Evolutionary conservation across 768 basidiomycete genomes (phyloP), one percentile per base, ranked within the genome.

Genomic region (Pisolithus marmoratus): DNA sequence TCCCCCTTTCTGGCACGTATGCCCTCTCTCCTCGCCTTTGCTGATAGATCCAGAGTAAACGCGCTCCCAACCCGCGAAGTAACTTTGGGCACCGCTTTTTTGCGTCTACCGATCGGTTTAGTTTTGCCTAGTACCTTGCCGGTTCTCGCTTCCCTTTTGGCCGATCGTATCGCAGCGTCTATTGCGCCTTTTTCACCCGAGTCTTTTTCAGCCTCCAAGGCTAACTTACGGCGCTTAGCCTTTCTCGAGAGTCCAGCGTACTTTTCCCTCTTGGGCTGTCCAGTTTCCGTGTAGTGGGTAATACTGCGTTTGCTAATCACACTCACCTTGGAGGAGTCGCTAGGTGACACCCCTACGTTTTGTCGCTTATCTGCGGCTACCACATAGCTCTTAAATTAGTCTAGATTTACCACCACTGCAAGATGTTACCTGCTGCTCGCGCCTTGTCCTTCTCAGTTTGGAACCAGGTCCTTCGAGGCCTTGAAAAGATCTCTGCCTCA

Each of bases 391-490:
- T 19, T 17, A 43, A 24, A 11, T 2, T 19, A 12, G 44, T 65
- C 15, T 60, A 53, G 40, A 20, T 11, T 8, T 22, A 4, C 14
- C 27, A 59, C 49, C 7, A 38, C 17, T 42, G 27, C 3, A 17
- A 37, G 11, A 2, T 19, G 46, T 58, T 55, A 95, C 94, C 86
- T 81, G 86, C 82, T 5, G 92, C 79, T 54, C 79, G 81, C 55
- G 76, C 69, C 72, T 89, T 97, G 60, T 96, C 92, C 66, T 86
- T 88, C 51, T 77, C 75, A 8, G 78, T 83, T 71, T 97, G 96
- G 78, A 99, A 99, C 96, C 96, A 99, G n/a, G 94, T 97, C 60
- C 95, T 80, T 17, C 93, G 92, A 5, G 96, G 96, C 52, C 94
- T 77, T 20, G 90, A 85, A 67, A 83, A 90, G 59, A 99, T 99